Evolutionary conservation across 768 basidiomycete genomes (phyloP).

Genomic region (Holtermannia corniformis): DNA sequence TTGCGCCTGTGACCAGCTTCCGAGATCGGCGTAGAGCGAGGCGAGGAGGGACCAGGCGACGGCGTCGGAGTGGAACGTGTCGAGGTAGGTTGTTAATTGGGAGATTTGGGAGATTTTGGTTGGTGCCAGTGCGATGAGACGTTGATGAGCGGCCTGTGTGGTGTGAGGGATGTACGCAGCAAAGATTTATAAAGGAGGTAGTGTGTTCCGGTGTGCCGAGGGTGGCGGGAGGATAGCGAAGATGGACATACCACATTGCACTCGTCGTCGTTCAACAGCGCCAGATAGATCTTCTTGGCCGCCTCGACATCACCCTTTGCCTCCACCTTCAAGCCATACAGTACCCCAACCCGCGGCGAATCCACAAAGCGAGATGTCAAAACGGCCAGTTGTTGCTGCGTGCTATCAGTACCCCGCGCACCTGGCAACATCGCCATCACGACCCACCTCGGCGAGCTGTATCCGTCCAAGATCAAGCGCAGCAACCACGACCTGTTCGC

Average conservation of each 20-base stretch:
- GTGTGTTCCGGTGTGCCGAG: background rate
- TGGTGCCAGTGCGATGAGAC: conserved; percentile 29
- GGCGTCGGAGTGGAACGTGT: conserved; percentile 41
- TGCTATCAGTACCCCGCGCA: background rate
- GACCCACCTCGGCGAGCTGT: conserved; percentile 23
- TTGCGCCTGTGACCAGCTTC: conserved; percentile 26
- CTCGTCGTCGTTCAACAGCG: conserved; percentile 29
- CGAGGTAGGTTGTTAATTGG: conserved; percentile 36
- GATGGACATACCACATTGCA: conserved; percentile 32
- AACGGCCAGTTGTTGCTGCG: conserved; percentile 30
- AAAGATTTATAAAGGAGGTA: background rate
- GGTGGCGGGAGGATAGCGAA: background rate
- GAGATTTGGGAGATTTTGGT: conserved; percentile 12
- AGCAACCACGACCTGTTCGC: conserved; percentile 41
- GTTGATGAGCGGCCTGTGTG: conserved; percentile 36
- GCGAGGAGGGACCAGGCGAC: conserved; percentile 39
- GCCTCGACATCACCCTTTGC: conserved; percentile 19
- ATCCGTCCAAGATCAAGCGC: conserved; percentile 34
- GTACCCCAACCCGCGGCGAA: conserved; percentile 36
- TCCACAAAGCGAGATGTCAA: conserved; percentile 26
- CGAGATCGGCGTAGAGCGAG: conserved; percentile 36
- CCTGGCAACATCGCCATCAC: background rate
- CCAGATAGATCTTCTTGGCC: conserved; percentile 29
- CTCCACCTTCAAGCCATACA: conserved; percentile 36
- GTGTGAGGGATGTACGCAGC: background rate